Conservation (phyloP, 345 rosid species). For the Draba incana region DNA sequence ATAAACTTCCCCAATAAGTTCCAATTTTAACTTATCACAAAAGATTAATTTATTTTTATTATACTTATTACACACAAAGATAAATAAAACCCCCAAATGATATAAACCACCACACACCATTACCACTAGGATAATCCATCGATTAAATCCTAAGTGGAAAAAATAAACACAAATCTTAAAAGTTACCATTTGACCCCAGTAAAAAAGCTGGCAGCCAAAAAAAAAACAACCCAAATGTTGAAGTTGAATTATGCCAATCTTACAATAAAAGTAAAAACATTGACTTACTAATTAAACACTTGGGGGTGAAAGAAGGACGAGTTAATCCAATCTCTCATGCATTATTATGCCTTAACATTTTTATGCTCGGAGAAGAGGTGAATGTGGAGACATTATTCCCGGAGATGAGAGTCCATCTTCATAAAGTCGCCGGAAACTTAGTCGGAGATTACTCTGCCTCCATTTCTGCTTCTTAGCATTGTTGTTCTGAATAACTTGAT, state of each 20-base stretch:
- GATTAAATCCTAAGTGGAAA: conserved; percentile 31
- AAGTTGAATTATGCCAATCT: conserved; percentile 21
- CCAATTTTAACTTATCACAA: not conserved
- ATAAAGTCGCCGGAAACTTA: conserved; percentile 53
- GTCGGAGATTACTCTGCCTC: conserved; percentile 52
- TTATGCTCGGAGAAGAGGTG: conserved; percentile 72
- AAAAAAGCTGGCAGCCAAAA: conserved; percentile 32
- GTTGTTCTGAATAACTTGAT: conserved; percentile 18
- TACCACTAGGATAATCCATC: conserved; percentile 33
- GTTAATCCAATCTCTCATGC: conserved; percentile 16
- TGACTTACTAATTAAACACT: conserved; percentile 11
- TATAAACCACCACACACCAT: not conserved
- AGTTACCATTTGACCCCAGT: conserved; percentile 35
- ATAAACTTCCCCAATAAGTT: conserved; percentile 38
- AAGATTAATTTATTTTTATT: too few relatives aligned
- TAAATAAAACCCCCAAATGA: not conserved
- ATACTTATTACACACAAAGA: conserved; percentile 18
- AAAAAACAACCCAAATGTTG: conserved; percentile 20
- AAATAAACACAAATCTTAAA: conserved; percentile 19
- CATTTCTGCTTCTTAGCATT: conserved; percentile 43
- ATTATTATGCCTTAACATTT: not conserved
- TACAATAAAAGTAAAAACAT: conserved; percentile 6
- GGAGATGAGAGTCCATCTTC: conserved; percentile 62
- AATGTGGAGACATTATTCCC: conserved; percentile 60
- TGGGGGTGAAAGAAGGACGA: not conserved